Evolutionary conservation across 177 flowering plant species (phyloP).

Genomic region (Vitis hybrid): DNA sequence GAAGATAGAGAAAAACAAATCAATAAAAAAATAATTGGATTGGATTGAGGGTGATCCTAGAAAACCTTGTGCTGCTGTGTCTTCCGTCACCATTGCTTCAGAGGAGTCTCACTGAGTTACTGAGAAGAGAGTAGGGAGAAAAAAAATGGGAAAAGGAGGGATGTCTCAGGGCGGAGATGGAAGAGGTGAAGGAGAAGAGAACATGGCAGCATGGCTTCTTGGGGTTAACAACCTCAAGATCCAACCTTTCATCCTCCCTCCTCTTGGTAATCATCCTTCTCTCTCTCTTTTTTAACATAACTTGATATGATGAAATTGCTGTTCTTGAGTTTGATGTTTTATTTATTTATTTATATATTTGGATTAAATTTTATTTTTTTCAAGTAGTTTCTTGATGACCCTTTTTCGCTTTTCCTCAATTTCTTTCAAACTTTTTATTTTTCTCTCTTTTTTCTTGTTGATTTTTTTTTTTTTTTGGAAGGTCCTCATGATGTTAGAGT

Average conservation of each 20-base stretch:
- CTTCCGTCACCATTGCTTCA: neutral
- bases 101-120: neutral
- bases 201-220: constrained; percentile 98
- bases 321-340: constrained; percentile 3
- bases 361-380: neutral
- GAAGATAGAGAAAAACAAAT: too few relatives aligned
- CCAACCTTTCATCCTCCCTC: constrained; percentile 85
- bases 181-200: constrained; percentile 49
- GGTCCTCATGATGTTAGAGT: constrained; percentile 89
- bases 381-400: neutral
- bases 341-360: neutral
- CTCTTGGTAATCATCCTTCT: constrained; percentile 52
- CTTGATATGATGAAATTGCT: neutral
- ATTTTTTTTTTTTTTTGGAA: constrained; percentile 16
- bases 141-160: constrained; percentile 64
- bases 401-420: neutral
- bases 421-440: too few relatives aligned
- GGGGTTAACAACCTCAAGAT: constrained; percentile 81
- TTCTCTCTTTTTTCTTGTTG: too few relatives aligned
- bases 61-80: too few relatives aligned
- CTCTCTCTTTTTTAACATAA: neutral
- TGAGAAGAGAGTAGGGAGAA: neutral
- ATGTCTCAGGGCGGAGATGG: constrained; percentile 40
- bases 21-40: too few relatives aligned
- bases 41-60: too few relatives aligned